Evolutionary conservation across 768 basidiomycete species (phyloP).

Genomic region (Chalciporus pseudorubinellus): DNA sequence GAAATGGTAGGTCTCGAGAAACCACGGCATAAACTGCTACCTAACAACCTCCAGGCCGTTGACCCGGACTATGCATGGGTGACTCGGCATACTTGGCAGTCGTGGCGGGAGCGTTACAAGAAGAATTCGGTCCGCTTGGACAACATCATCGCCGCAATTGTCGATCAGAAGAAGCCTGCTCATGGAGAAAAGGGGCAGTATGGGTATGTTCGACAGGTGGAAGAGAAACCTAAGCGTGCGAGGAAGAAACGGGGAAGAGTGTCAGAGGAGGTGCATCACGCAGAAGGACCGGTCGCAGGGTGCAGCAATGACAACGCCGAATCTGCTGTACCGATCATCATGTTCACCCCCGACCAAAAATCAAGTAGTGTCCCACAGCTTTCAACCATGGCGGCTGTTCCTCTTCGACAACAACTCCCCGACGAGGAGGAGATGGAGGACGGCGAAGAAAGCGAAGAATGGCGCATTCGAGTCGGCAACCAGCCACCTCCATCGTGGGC

Average conservation of each 20-base stretch:
- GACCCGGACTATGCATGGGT: conserved; percentile 82
- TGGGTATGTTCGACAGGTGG: conserved; percentile 73
- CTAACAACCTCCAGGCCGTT: conserved; percentile 39
- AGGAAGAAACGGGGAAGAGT: conserved; percentile 47
- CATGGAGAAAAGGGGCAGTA: conserved; percentile 80
- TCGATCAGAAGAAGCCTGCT: conserved; percentile 64
- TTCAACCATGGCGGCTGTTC: conserved; percentile 14
- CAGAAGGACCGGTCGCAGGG: conserved; percentile 18
- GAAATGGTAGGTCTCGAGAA: conserved; percentile 51
- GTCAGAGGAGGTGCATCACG: conserved; percentile 22
- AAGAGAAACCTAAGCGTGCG: conserved; percentile 61
- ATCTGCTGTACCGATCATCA: conserved; percentile 22
- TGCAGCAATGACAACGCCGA: conserved; percentile 7
- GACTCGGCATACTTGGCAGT: conserved; percentile 82
- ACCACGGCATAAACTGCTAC: not conserved
- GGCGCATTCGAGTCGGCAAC: conserved; percentile 63
- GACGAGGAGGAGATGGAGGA: conserved; percentile 71
- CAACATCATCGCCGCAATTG: conserved; percentile 57
- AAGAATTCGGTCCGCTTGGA: conserved; percentile 74
- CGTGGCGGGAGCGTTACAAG: conserved; percentile 87
- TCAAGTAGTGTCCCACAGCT: conserved; percentile 26
- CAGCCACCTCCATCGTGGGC: conserved; percentile 68
- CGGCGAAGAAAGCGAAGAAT: conserved; percentile 53
- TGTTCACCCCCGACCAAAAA: conserved; percentile 25
- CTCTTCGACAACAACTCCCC: conserved; percentile 42